Conservation (phyloP, 495 filamentous ascomycete species). For the Staphylotrichum tortipilum region DNA sequence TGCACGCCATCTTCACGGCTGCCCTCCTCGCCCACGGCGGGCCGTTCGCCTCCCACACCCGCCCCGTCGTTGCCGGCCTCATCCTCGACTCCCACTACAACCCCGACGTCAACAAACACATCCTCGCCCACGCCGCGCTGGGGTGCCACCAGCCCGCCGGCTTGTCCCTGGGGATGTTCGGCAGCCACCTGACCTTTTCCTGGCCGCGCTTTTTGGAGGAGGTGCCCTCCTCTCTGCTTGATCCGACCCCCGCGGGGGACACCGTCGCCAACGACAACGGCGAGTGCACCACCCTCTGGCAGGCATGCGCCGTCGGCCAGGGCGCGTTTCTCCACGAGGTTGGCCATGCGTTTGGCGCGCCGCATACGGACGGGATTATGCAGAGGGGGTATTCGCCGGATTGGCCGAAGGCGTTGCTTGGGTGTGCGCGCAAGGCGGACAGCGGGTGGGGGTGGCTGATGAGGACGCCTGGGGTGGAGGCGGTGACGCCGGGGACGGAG, state of each 20-base stretch:
- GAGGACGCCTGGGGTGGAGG: not conserved
- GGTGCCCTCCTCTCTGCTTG: constrained; percentile 23
- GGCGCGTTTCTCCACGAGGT: constrained; percentile 36
- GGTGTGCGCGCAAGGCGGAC: not conserved
- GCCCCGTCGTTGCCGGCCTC: constrained; percentile 38
- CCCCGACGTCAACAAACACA: constrained; percentile 22
- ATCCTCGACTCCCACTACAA: constrained; percentile 37
- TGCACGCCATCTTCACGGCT: constrained; percentile 34
- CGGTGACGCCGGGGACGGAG: not conserved
- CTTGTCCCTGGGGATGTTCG: constrained; percentile 40
- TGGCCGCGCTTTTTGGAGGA: constrained; percentile 39
- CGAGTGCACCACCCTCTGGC: constrained; percentile 32
- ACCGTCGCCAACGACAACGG: constrained; percentile 33
- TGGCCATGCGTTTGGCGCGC: constrained; percentile 32
- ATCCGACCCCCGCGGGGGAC: constrained; percentile 21
- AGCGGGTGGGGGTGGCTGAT: too few species aligned
- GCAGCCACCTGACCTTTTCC: constrained; percentile 39
- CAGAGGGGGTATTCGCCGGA: constrained; percentile 28
- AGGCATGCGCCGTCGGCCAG: constrained; percentile 35
- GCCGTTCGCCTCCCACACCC: constrained; percentile 23
- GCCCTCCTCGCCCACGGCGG: constrained; percentile 33
- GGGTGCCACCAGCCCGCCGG: constrained; percentile 33
- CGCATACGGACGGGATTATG: constrained; percentile 34
- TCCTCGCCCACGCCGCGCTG: constrained; percentile 36
- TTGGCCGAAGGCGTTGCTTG: constrained; percentile 20